Evolutionary conservation across 208 protist genomes (phyloP), one percentile per base, ranked within the genome.

Genomic region (Crithidia sp.): DNA sequence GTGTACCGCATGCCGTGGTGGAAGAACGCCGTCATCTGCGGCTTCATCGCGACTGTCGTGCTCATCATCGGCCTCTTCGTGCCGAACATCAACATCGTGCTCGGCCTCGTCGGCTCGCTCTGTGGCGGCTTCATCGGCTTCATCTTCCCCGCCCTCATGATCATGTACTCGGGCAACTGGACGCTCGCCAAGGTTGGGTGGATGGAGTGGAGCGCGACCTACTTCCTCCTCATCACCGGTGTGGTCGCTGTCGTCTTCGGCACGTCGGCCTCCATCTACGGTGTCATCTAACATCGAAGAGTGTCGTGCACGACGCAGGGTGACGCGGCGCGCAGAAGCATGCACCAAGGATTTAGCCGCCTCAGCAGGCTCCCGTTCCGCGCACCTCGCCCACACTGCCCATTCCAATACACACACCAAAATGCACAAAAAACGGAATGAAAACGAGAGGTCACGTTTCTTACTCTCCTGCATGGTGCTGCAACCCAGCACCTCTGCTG

Each of bases 101-200:
- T 96, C n/a, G 82, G 81, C 19, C 79, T 96, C 14, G 86, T 84
- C 17, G 94, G 94, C 62, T 85, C 81, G 7, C 65, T 96, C 13
- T 90, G 77, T 66, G 91, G 90, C n/a, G 87, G 89, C 2, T 90
- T 93, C 41, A 77, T 96, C 56, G 88, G 87, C 50, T 93, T 95
- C 76, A 83, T 94, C 43, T 89, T 88, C 65, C 89, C 91, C 2
- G 47, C 89, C 9, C 28, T 88, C 36, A 75, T 92, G 63, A 66
- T 78, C 68, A 92, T 94, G 89, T 91, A 92, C 78, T 50, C 53
- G 14, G 89, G 83, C 10, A 71, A 82, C 53, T 92, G 74, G 72
- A 82, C 56, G 3, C 52, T 79, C 3, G 17, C 68, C n/a, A 81
- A 52, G n/a, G 70, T 83, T 5, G 87, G 86, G n/a, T 77, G 19